These are phyloP conservation scores for Globisporangium carolinianum DNA, from an alignment of 352 stramenopile genomes.

Conservation along the genomic window DNA sequence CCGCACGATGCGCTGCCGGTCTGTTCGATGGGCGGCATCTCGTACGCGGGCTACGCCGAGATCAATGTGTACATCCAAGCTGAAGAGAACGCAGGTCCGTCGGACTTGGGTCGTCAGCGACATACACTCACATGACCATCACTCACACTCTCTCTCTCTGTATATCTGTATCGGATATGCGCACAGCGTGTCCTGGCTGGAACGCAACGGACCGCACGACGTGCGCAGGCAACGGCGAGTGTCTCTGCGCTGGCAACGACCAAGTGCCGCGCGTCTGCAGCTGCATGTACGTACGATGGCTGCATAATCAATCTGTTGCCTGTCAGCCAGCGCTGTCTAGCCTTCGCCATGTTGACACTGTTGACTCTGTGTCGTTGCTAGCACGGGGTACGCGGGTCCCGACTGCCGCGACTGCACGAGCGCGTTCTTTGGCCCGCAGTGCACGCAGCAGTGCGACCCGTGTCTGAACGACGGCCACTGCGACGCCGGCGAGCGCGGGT, in stretches of 20 bases:
- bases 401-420: conserved; percentile 62
- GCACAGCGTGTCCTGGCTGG: conserved; percentile 66
- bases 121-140: no score
- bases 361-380: conserved; percentile 9
- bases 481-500: conserved; percentile 49
- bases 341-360: neutral
- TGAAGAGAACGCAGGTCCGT: conserved; percentile 65
- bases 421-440: conserved; percentile 51
- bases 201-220: conserved; percentile 31
- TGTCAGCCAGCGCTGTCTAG: neutral
- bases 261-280: conserved; percentile 42
- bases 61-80: conserved; percentile 80
- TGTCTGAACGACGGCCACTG: conserved; percentile 74
- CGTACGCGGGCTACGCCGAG: conserved; percentile 63
- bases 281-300: conserved; percentile 50
- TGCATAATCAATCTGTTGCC: no score
- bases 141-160: neutral
- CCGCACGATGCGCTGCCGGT: conserved; percentile 41
- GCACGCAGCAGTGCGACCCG: conserved; percentile 49
- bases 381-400: conserved; percentile 52
- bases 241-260: conserved; percentile 61
- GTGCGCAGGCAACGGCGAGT: conserved; percentile 68
- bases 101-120: no score
- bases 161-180: conserved; percentile 2
- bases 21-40: conserved; percentile 77